Evolutionary conservation across 345 rosid genomes (phyloP), one percentile per base, ranked within the genome.

Genomic region (Xanthoceras sorbifolium): DNA sequence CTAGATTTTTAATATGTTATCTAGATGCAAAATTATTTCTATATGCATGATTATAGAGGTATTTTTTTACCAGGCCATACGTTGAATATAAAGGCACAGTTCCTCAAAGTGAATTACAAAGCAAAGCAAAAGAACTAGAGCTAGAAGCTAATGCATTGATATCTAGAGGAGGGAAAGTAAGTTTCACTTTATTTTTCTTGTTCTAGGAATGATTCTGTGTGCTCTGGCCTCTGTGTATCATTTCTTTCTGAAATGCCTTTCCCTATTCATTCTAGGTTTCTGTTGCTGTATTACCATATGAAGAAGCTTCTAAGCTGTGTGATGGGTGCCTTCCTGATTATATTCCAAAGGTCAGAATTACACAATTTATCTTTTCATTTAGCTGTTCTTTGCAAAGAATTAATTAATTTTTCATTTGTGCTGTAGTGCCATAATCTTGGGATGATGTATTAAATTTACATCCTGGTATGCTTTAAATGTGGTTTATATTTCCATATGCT

Each of bases 241-340:
- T 26, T 72, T 29, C 26, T 66, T 71, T 65, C 71, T 67, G 63
- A 44, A 70, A 63, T 44, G 61, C 71, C 68, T 0, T 23, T 65
- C 64, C 73, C 50, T 0, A 20, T 52, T 67, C 72, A 32, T 67
- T 70, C 62, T 75, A 94, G 97, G 92, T 94, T 82, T 74, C 67
- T 78, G 89, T 80, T 55, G 85, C 85, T 72, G 61, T 88, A 72
- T 83, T 89, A 59, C 86, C 97, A 15, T 91, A 90, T 66, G 89
- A 82, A 60, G 89, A 92, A 78, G 97, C 98, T 81, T 80, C 88
- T 65, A 38, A 80, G 68, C 83, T 83, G 60, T 91, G 98, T 79
- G 97, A 97, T 20, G 97, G 97, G 64, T 85, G 54, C 74, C 94
- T 92, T 85, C 97, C 97, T 80, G 92, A 91, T 81, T 94, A 92